phyloP scores from a whole-genome alignment of 225 moss, liverwort and hornwort genomes.

The Bryum argenteum region DNA sequence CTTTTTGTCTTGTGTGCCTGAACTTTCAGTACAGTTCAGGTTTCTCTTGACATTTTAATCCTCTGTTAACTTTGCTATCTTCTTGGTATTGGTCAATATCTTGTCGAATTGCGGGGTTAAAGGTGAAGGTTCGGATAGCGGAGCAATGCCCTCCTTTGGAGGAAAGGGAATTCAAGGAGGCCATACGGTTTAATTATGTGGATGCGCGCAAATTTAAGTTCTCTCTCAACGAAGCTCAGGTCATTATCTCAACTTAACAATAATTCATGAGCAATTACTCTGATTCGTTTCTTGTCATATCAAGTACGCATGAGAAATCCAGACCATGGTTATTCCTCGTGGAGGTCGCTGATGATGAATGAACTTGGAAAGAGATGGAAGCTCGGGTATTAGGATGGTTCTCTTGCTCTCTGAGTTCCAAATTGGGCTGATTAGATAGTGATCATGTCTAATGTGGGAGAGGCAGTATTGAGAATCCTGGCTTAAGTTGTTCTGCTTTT shows the following conservation, averaged over 20 bases:
- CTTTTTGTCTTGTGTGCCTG: conserved; percentile 19
- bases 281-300: not conserved
- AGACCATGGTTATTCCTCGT: not conserved
- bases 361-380: conserved; percentile 9
- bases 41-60: conserved; percentile 6
- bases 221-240: conserved; percentile 38
- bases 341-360: conserved; percentile 4
- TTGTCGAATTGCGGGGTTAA: conserved; percentile 27
- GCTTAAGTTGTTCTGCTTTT: not conserved
- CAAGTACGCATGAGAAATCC: not conserved
- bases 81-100: conserved; percentile 22
- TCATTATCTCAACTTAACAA: conserved; percentile 10
- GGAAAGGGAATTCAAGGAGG: conserved; percentile 39
- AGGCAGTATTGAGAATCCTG: not conserved
- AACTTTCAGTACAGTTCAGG: conserved; percentile 1
- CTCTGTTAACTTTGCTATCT: conserved; percentile 20
- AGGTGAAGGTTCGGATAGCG: conserved; percentile 46
- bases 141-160: conserved; percentile 35
- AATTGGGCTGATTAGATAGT: conserved; percentile 4
- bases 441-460: not conserved
- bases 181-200: conserved; percentile 36
- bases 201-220: conserved; percentile 42
- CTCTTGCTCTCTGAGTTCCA: not conserved
- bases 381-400: not conserved
- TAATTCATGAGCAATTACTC: not conserved